Conservation (phyloP, 352 stramenopile genomes). For the Phytophthora constricta region DNA sequence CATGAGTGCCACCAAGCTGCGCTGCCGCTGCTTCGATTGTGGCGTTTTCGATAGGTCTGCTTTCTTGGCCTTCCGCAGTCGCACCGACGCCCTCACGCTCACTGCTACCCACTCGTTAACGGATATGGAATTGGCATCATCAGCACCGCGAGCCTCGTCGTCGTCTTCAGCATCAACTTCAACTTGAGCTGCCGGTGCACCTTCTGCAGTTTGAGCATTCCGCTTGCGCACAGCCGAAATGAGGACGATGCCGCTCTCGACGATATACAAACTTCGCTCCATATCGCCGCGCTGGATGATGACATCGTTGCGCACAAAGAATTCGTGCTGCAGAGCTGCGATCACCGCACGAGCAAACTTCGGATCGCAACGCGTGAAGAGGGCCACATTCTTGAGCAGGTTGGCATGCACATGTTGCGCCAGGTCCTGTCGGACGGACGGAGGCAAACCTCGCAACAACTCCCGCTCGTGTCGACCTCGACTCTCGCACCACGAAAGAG, state of each 20-base stretch:
- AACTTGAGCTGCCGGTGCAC: neutral
- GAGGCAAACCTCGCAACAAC: slow-evolving; percentile 57
- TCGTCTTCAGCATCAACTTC: slow-evolving; percentile 3
- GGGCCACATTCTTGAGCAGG: slow-evolving; percentile 61
- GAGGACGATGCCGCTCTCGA: slow-evolving; percentile 73
- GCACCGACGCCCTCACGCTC: slow-evolving; percentile 20
- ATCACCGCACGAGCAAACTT: slow-evolving; percentile 67
- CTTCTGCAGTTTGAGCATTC: slow-evolving; percentile 1
- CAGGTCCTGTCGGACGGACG: slow-evolving; percentile 61
- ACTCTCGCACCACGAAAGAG: slow-evolving; percentile 70
- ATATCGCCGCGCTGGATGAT: slow-evolving; percentile 75
- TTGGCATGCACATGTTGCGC: slow-evolving; percentile 68
- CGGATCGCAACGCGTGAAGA: slow-evolving; percentile 67
- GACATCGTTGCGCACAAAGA: slow-evolving; percentile 77
- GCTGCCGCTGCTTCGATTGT: slow-evolving; percentile 17
- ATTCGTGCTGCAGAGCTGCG: slow-evolving; percentile 70
- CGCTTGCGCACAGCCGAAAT: slow-evolving; percentile 53
- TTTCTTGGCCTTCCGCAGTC: slow-evolving; percentile 21
- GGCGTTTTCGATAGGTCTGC: neutral
- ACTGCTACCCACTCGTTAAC: slow-evolving; percentile 44
- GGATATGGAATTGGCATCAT: slow-evolving; percentile 30
- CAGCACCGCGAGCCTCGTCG: slow-evolving; percentile 16
- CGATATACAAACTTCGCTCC: slow-evolving; percentile 69
- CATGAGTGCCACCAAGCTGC: slow-evolving; percentile 32
- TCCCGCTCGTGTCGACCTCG: slow-evolving; percentile 69